Base-by-base conservation (phyloP, 2,329 filamentous ascomycete genomes). In the Leptographium galeiforme region DNA sequence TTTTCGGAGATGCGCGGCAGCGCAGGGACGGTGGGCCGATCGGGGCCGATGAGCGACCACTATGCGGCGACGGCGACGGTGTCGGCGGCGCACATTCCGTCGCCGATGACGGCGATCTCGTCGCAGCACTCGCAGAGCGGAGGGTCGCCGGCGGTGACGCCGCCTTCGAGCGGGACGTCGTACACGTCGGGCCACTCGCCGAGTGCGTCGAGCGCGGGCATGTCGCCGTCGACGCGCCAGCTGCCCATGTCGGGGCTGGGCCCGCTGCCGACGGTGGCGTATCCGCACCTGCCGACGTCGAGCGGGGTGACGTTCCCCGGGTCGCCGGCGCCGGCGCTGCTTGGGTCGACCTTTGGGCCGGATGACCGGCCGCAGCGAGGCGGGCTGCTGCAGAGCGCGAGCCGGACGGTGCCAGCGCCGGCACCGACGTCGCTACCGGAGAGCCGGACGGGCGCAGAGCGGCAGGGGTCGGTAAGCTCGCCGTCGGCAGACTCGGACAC, bases 131-230 rank as follows among this genome's bases (percentile, higher is more conserved):
- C 53, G 18, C 53, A 55, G 58, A 58, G 57, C 54, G 69, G 68
- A 43, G 84, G 86, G 57, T 90, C 86, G 14, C 85, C 87, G 11
- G 85, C 85, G 11, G 76, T 89, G 58, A 90, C 86, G 3, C 87
- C 86, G 8, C 83, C 85, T 0, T 87, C 84, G 12, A 87, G 82
- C 65, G 78, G 81, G 53, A 75, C 88, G 63, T 89, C 86, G 0
- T 89, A 89, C 69, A 82, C 81, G 41, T 88, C 86, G 12, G 82
- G 83, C 48, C 85, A 89, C 65, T 90, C 86, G 8, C 86, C 86
- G 2, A 78, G 74, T 59, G 81, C 83, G 33, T 87, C 84, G n/a
- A 80, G 78, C 48, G 78, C 83, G 55, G 83, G 77, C 64, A 75
- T 89, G 65, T 87, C 84, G 50, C 84, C 84, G 1, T 74, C 77